Evolutionary conservation across 257 asterid species (phyloP), one percentile per base, ranked within the genome.

Genomic region (Buddleja alternifolia): DNA sequence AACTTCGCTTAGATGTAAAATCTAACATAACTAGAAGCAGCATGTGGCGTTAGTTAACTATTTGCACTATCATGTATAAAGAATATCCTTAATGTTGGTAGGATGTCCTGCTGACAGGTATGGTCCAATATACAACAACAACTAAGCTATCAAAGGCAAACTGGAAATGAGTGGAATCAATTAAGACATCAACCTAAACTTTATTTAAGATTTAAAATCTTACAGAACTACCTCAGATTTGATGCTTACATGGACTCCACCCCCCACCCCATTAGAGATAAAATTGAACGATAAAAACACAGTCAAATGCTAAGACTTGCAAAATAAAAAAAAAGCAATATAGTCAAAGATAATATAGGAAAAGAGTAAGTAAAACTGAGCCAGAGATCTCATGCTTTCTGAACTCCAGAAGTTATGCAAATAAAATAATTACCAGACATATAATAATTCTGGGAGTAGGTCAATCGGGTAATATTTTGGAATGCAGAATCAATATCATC

Each of bases 401-500:
- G 41, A 39, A 53, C 19, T 53, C 9, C 66, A 60, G 60, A 21
- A 1, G 5, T 29, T 42, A 21, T 40, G 15, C 39, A 44, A 54
- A 62, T 19, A 74, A 34, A 41, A 34, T 40, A 74, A 46, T 69
- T 75, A 93, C 99, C 99, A 70, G 96, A 81, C 74, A 94, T 79
- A 62, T 94, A 82, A 84, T 91, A 72, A 77, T 94, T 94, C 79
- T 94, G 99, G 34, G 96, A 94, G 78, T 89, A 89, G 46, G 96
- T 87, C 88, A 94, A 86, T 83, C 95, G 83, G 79, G 96, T 89
- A 32, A 94, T 83, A 66, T 63, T 86, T 78, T 87, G 88, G 82
- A 94, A 94, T 56, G 97, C 93, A 55, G 76, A 77, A 81, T 94
- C 99, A 64, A 94, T 81, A 78, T 94, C 97, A 66, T 94, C 97